Evolutionary conservation across 306 rosid species (phyloP), one percentile per base, ranked within the genome.

Genomic region (Herpetospermum pedunculosum): DNA sequence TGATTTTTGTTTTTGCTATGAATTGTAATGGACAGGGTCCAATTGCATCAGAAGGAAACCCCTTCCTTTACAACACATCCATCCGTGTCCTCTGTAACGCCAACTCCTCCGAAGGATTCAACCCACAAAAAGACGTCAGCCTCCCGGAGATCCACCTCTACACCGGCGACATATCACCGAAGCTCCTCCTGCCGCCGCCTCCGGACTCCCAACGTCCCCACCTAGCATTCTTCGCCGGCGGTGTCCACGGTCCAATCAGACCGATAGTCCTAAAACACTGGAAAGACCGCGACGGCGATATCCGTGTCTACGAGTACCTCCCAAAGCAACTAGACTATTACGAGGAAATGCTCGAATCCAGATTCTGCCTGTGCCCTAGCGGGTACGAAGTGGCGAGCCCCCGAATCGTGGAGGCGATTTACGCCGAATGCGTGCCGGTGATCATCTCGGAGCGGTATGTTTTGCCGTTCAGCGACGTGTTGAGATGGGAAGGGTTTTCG

Each of bases 321-420:
- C 91, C 98, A 3, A 78, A 82, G 77, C 40, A 62, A 59, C 23
- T 75, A 0, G 87, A 87, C 80, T 92, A 92, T 75, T 75, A 87
- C 77, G 82, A 95, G 58, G 81, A 83, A 37, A 85, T 93, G 97
- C 85, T 93, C 3, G 21, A 71, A 43, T 90, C 98, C 72, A 93
- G 81, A 85, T 93, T 86, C 32, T 90, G 93, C 43, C 83, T 93
- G 4, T 93, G 97, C 71, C 98, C 98, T 1, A 93, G 96, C 47
- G 97, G 97, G 49, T 72, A 80, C 50, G 98, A 93, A 75, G 97
- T 90, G 77, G 96, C 96, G 23, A 93, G 97, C 79, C 98, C 96
- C 0, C 88, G 98, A 76, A 80, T 93, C 7, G 93, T 85, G 26
- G 97, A 93, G 84, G 85, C 96, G 74, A 86, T 93, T 74, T 75